These are phyloP conservation scores for Prunus mume DNA, from an alignment of 306 rosid species.

Conservation along the genomic window DNA sequence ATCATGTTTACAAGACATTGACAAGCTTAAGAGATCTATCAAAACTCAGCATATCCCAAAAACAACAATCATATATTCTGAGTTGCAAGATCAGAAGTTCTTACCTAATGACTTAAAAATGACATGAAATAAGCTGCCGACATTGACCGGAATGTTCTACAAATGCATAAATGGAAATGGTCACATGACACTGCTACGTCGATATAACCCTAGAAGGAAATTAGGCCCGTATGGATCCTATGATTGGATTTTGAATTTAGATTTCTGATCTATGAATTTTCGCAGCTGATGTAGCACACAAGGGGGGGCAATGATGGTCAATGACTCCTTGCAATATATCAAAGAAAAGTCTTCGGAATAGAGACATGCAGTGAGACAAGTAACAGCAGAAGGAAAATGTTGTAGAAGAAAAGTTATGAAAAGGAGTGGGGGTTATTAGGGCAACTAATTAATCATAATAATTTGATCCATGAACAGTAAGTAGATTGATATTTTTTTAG, in stretches of 20 bases:
- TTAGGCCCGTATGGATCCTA: no score
- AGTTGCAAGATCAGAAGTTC: not conserved
- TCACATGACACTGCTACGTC: not conserved
- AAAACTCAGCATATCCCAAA: not conserved
- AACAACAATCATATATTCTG: not conserved
- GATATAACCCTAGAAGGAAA: not conserved
- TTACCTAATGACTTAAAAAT: not conserved
- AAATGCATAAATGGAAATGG: not conserved
- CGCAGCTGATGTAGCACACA: not conserved
- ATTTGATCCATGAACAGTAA: not conserved
- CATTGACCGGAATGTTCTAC: no score
- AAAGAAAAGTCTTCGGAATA: not conserved
- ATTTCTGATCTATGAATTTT: no score
- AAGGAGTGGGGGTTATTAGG: not conserved
- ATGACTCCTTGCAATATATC: not conserved
- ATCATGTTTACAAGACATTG: slow-evolving; percentile 4
- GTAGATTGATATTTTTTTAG: slow-evolving; percentile 1
- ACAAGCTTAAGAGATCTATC: not conserved
- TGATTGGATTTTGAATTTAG: not conserved
- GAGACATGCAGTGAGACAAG: not conserved
- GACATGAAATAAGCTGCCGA: no score
- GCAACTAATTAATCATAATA: not conserved
- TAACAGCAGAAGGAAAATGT: not conserved
- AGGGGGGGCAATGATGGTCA: not conserved
- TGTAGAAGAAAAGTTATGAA: not conserved